phyloP scores from a whole-genome alignment of 1,284 basidiomycete species.

The Tilletia walkeri region DNA sequence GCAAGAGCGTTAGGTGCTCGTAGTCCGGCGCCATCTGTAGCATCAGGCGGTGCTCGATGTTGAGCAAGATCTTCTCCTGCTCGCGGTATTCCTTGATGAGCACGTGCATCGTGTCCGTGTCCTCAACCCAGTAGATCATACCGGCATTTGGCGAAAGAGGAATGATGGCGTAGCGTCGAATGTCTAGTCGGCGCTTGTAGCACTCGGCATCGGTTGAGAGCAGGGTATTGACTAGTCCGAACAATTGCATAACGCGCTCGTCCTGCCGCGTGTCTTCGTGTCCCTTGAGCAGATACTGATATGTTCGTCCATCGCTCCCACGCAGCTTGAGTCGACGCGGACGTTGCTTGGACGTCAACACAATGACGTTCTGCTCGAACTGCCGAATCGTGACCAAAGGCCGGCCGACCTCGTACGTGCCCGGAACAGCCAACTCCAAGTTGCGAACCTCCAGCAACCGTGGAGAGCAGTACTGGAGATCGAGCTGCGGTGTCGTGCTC shows the following conservation, averaged over 20 bases:
- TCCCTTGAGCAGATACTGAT: slow-evolving; percentile 92
- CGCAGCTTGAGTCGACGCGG: slow-evolving; percentile 84
- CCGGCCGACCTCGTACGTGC: slow-evolving; percentile 89
- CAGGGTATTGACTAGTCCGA: slow-evolving; percentile 92
- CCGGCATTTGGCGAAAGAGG: slow-evolving; percentile 96
- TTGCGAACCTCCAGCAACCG: slow-evolving; percentile 83
- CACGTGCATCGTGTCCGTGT: slow-evolving; percentile 96
- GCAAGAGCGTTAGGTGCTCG: slow-evolving; percentile 86
- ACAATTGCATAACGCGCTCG: slow-evolving; percentile 98
- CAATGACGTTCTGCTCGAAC: slow-evolving; percentile 60
- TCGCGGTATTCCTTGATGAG: slow-evolving; percentile 72
- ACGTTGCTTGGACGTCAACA: slow-evolving; percentile 97
- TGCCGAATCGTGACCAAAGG: slow-evolving; percentile 80
- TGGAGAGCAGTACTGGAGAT: slow-evolving; percentile 96
- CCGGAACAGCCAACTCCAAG: slow-evolving; percentile 90
- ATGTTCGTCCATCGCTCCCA: slow-evolving; percentile 89
- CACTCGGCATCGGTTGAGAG: slow-evolving; percentile 88
- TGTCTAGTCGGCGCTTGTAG: slow-evolving; percentile 93
- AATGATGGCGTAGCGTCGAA: slow-evolving; percentile 89
- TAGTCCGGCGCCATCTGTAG: slow-evolving; percentile 99
- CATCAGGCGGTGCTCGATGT: slow-evolving; percentile 98
- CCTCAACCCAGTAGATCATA: slow-evolving; percentile 90
- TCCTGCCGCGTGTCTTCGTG: slow-evolving; percentile 99
- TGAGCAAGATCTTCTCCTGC: slow-evolving; percentile 79
- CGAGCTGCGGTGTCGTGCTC: slow-evolving; percentile 73